Conservation (phyloP, 306 rosid genomes). For the Ammopiptanthus mongolicus region DNA sequence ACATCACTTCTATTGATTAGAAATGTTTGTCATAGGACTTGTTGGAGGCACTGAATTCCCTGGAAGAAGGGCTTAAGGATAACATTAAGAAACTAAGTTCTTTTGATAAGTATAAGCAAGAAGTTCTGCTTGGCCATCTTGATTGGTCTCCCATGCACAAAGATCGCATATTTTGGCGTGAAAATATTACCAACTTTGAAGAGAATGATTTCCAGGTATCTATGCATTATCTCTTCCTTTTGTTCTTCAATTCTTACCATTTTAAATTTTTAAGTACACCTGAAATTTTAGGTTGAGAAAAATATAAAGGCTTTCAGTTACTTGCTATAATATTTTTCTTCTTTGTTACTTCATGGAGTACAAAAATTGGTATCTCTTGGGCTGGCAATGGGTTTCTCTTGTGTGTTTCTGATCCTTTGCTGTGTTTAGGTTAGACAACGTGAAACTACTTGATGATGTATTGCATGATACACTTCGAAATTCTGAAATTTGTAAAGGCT, state of each 20-base stretch:
- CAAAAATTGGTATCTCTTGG: background rate
- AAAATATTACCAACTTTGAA: slow-evolving; percentile 72
- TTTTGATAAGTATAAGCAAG: slow-evolving; percentile 91
- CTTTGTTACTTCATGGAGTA: background rate
- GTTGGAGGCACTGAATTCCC: slow-evolving; percentile 78
- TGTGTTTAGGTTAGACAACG: background rate
- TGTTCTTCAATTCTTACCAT: slow-evolving; percentile 1
- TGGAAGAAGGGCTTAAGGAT: slow-evolving; percentile 86
- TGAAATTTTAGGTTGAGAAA: background rate
- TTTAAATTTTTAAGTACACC: background rate
- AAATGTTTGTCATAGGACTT: slow-evolving; percentile 57
- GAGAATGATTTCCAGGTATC: slow-evolving; percentile 95
- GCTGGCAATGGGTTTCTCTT: background rate
- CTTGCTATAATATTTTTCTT: background rate
- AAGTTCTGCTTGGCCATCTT: slow-evolving; percentile 88
- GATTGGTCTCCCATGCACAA: slow-evolving; percentile 99
- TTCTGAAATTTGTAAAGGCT: no score
- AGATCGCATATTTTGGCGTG: slow-evolving; percentile 90
- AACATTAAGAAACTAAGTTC: slow-evolving; percentile 87
- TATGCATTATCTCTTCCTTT: background rate
- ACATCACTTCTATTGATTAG: slow-evolving; percentile 10
- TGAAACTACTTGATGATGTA: background rate
- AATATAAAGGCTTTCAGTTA: background rate
- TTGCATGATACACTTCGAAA: no score
- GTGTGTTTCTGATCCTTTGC: background rate